Percentiles rank a stretch among this genome's conserved stretches.
Conservation (phyloP, 75 land plant species). For the Ceratopteris richardii region DNA sequence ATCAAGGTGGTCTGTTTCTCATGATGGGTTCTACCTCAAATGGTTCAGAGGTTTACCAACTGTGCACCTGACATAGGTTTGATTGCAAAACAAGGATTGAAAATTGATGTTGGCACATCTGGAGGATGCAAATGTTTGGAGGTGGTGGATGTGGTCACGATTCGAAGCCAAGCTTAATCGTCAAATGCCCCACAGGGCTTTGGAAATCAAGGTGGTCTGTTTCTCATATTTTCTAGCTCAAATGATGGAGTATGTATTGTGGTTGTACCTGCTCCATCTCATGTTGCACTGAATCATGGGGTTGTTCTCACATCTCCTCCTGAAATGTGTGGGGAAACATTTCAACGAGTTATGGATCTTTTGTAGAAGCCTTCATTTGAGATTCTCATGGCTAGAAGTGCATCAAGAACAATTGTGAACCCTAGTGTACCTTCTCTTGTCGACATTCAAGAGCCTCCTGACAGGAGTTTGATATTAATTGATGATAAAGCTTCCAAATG, state of each 20-base stretch:
- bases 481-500: too few species aligned
- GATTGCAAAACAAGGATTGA: too few species aligned
- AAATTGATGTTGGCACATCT: too few species aligned
- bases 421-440: slow-evolving; percentile 80
- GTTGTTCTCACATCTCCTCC: slow-evolving; percentile 59
- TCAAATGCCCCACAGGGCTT: too few species aligned
- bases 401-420: slow-evolving; percentile 75
- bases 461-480: too few species aligned
- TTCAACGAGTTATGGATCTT: slow-evolving; percentile 56
- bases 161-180: too few species aligned
- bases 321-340: slow-evolving; percentile 6
- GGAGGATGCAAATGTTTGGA: too few species aligned
- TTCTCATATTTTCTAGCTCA: slow-evolving; percentile 56
- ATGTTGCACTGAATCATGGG: slow-evolving; percentile 86
- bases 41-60: too few species aligned
- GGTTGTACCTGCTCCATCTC: slow-evolving; percentile 76
- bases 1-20: slow-evolving; percentile 84
- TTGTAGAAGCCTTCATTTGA: slow-evolving; percentile 70
- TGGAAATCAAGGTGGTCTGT: too few species aligned
- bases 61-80: too few species aligned
- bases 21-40: slow-evolving; percentile 99
- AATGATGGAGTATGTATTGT: slow-evolving; percentile 66
- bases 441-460: too few species aligned
- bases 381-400: slow-evolving; percentile 54
- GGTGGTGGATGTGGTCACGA: too few species aligned